Conservation (phyloP, 805 yeast genomes). For the Candida multigemmis region DNA sequence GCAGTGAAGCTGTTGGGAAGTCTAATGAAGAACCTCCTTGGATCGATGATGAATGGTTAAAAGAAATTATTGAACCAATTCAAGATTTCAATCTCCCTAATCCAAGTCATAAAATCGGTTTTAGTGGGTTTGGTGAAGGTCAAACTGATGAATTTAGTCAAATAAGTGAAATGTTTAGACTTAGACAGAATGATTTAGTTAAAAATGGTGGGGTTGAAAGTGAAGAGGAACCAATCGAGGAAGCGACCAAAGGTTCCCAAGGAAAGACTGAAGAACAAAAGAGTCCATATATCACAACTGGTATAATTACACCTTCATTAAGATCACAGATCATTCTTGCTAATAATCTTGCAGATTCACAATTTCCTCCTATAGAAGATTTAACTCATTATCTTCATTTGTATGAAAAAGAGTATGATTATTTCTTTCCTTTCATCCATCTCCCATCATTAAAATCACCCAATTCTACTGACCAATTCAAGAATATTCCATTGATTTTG, state of each 20-base stretch:
- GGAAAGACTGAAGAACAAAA: slow-evolving; percentile 3
- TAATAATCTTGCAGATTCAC: slow-evolving; percentile 45
- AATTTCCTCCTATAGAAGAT: slow-evolving; percentile 71
- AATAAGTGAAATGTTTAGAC: too few species aligned
- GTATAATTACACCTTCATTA: slow-evolving; percentile 38
- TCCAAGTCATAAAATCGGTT: not conserved
- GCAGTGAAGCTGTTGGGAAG: too few species aligned
- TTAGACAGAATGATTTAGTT: too few species aligned
- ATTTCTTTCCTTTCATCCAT: slow-evolving; percentile 80
- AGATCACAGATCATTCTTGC: slow-evolving; percentile 43
- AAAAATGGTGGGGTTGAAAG: too few species aligned
- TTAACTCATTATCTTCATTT: slow-evolving; percentile 68
- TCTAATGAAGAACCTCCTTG: too few species aligned
- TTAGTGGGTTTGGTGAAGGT: not conserved
- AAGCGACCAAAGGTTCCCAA: too few species aligned
- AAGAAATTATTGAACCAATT: slow-evolving; percentile 62
- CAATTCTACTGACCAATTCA: slow-evolving; percentile 29
- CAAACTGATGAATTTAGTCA: too few species aligned
- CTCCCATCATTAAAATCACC: slow-evolving; percentile 44
- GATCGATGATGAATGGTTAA: slow-evolving; percentile 54
- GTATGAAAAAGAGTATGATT: slow-evolving; percentile 70
- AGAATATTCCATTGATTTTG: slow-evolving; percentile 56
- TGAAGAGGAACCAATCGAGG: slow-evolving; percentile 1
- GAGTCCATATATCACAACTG: not conserved
- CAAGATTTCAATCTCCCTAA: slow-evolving; percentile 36